These are phyloP conservation scores for Fusarium duplospermum DNA, from an alignment of 2,329 filamentous ascomycete genomes.

Conservation along the genomic window DNA sequence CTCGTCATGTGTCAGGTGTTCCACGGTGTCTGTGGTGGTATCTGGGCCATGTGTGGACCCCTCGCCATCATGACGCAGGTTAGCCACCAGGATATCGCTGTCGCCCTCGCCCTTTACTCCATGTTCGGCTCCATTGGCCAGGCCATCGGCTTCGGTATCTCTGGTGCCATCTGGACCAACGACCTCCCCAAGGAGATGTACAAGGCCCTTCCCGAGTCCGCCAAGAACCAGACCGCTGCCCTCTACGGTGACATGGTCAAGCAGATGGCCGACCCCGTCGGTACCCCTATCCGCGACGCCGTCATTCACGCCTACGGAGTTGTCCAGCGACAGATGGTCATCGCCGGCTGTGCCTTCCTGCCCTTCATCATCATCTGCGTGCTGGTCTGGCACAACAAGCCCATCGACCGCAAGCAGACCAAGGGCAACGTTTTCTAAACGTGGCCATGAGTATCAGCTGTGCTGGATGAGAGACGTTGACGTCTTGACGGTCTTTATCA, in stretches of 20 bases:
- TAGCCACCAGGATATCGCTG: constrained; percentile 48
- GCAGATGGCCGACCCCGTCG: constrained; percentile 63
- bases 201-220: constrained; percentile 60
- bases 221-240: constrained; percentile 51
- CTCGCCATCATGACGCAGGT: constrained; percentile 47
- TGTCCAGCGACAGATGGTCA: constrained; percentile 61
- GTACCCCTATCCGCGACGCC: constrained; percentile 58
- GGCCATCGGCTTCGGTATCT: constrained; percentile 48
- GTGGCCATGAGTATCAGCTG: not conserved
- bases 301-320: constrained; percentile 70
- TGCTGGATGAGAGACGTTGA: not conserved
- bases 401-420: constrained; percentile 60
- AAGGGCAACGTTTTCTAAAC: constrained; percentile 64
- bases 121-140: constrained; percentile 46
- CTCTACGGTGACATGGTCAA: constrained; percentile 66
- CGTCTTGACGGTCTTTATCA: not conserved
- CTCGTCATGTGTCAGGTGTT: constrained; percentile 64
- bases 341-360: constrained; percentile 50
- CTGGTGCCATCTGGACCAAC: constrained; percentile 48
- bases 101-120: constrained; percentile 45
- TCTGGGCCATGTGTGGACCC: constrained; percentile 56
- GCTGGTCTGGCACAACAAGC: constrained; percentile 62
- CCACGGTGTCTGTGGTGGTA: constrained; percentile 61
- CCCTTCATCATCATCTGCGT: constrained; percentile 51
- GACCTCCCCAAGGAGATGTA: constrained; percentile 56